These are phyloP conservation scores for Alternaria sp. DNA, from an alignment of 2,329 filamentous ascomycete genomes.

Conservation along the genomic window DNA sequence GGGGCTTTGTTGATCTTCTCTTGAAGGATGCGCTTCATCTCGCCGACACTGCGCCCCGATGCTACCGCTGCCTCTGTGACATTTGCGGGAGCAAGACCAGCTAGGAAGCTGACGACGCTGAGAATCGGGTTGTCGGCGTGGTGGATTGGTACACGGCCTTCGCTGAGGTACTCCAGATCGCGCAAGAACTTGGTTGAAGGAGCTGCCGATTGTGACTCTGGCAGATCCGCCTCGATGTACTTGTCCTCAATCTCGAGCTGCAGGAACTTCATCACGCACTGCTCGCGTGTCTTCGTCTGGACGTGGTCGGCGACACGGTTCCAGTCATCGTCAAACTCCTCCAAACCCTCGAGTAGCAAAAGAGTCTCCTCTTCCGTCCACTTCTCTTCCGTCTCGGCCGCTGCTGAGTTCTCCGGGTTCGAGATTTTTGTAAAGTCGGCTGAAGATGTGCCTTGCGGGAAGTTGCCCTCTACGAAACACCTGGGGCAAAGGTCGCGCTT, in stretches of 20 bases:
- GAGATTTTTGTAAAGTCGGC: slow-evolving; percentile 88
- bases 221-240: slow-evolving; percentile 82
- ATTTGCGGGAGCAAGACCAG: slow-evolving; percentile 85
- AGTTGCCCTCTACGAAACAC: slow-evolving; percentile 84
- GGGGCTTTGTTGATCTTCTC: slow-evolving; percentile 73
- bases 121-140: slow-evolving; percentile 95
- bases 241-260: slow-evolving; percentile 98
- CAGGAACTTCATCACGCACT: slow-evolving; percentile 95
- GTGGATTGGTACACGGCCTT: slow-evolving; percentile 85
- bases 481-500: slow-evolving; percentile 91
- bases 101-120: slow-evolving; percentile 93
- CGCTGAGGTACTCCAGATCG: slow-evolving; percentile 68
- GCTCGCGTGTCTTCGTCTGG: slow-evolving; percentile 86
- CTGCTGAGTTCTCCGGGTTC: slow-evolving; percentile 79
- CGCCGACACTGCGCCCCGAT: slow-evolving; percentile 83
- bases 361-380: slow-evolving; percentile 92
- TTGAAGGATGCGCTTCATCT: slow-evolving; percentile 80
- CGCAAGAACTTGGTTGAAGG: slow-evolving; percentile 50
- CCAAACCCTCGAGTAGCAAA: slow-evolving; percentile 86
- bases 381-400: slow-evolving; percentile 82
- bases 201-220: slow-evolving; percentile 53
- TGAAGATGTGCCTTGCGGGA: slow-evolving; percentile 78
- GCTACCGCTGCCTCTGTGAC: slow-evolving; percentile 80
- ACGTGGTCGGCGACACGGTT: slow-evolving; percentile 91
- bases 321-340: slow-evolving; percentile 96